Base-by-base conservation (phyloP, 768 basidiomycete genomes). In the Candolleomyces aberdarensis region DNA sequence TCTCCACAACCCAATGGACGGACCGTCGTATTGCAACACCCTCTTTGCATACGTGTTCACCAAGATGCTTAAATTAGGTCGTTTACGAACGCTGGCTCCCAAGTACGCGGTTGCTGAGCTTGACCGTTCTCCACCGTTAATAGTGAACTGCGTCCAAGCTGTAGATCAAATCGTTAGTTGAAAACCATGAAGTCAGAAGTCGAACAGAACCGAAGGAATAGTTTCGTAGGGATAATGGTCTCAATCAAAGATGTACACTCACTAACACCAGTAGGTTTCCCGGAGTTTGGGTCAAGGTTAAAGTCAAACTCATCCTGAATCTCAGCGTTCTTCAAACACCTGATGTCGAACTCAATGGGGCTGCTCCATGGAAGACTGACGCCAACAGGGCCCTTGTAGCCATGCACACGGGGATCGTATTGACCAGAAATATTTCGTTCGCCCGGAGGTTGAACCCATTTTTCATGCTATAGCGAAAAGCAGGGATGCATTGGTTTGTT, bases 1-100 rank as follows among this genome's bases (percentile, higher is more conserved):
- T 7, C 46, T 58, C 43, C 46, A 52, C 29, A 58, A 50, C n/a
- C 59, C 59, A 17, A 60, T 32, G 6, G 63, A 31, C 3, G 52
- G 52, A 11, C 52, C 52, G 4, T 31, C 17, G 26, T 15, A 17
- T 39, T 9, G 56, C 11, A 64, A 26, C 20, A 64, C 56, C 17
- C 63, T 55, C 39, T 57, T 64, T 19, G 61, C 63, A n/a, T 61
- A 61, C 2, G 60, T 64, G 52, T 64, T 61, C 29, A 64, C 22
- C 59, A 64, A 54, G 3, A 61, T 57, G 43, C 57, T 43, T 3
- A 64, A 39, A 31, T 64, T 64, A 8, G 54, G 40, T 5, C 54
- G 15, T 39, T 19, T 56, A 36, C 54, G 39, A 19, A 43, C 54
- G 19, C 2, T n/a, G 8, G 36, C 5, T 10, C 54, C 54, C 36